phyloP scores from a whole-genome alignment of 129 eudicot genomes.

The Centrapalus pauciflorus region DNA sequence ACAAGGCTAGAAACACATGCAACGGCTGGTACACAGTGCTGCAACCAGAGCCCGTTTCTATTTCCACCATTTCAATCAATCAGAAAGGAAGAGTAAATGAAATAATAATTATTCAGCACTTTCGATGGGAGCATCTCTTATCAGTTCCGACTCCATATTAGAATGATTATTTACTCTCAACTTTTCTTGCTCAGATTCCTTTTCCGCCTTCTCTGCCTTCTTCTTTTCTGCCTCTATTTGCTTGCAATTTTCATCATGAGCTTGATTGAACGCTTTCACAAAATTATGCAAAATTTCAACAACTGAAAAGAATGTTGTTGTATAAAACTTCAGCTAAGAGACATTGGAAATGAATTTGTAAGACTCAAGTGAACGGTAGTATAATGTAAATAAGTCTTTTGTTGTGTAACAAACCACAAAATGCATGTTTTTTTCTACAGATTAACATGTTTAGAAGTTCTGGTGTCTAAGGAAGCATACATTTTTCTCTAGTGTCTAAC shows the following conservation, averaged over 20 bases:
- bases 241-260: slow-evolving; percentile 76
- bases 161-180: slow-evolving; percentile 8
- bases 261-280: slow-evolving; percentile 69
- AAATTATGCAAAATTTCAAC: slow-evolving; percentile 59
- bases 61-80: slow-evolving; percentile 10
- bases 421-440: background rate
- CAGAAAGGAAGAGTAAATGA: background rate
- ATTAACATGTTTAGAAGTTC: background rate
- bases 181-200: slow-evolving; percentile 25
- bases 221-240: slow-evolving; percentile 75
- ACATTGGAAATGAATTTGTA: background rate
- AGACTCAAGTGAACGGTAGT: background rate
- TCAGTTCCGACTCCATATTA: slow-evolving; percentile 2
- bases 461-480: background rate
- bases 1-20: slow-evolving; percentile 15
- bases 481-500: background rate
- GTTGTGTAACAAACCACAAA: background rate
- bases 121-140: background rate
- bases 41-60: background rate
- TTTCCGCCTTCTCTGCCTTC: slow-evolving; percentile 51
- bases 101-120: slow-evolving; percentile 8
- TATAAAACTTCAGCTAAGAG: background rate
- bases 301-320: slow-evolving; percentile 41
- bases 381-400: background rate
- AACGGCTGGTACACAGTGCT: background rate